phyloP scores from a whole-genome alignment of 2,329 filamentous ascomycete genomes.

The Fusarium duplospermum region DNA sequence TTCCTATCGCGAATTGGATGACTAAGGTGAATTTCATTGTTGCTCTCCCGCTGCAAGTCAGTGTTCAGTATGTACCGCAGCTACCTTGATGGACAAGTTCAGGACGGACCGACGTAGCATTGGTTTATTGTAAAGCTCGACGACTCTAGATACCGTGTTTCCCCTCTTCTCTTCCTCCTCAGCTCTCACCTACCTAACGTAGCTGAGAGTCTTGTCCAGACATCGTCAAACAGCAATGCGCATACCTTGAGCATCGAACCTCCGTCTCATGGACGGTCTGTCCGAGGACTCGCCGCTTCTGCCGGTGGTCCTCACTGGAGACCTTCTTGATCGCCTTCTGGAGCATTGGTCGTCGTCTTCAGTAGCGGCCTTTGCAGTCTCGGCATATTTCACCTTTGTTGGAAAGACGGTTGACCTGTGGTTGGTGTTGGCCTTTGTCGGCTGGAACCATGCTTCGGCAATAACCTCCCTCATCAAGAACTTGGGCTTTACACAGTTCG shows the following conservation, averaged over 20 bases:
- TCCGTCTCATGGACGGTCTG: slow-evolving; percentile 43
- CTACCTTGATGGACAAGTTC: slow-evolving; percentile 48
- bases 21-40: slow-evolving; percentile 31
- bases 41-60: neutral
- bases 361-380: neutral
- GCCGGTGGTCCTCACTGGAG: slow-evolving; percentile 30
- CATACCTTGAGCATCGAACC: slow-evolving; percentile 6
- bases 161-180: slow-evolving; percentile 2
- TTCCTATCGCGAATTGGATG: slow-evolving; percentile 23
- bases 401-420: slow-evolving; percentile 41
- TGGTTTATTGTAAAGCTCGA: slow-evolving; percentile 8
- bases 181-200: neutral
- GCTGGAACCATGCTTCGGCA: slow-evolving; percentile 28
- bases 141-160: neutral
- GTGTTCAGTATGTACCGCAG: neutral
- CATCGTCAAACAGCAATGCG: slow-evolving; percentile 21
- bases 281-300: slow-evolving; percentile 41
- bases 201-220: slow-evolving; percentile 1
- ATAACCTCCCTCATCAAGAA: neutral
- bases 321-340: slow-evolving; percentile 30
- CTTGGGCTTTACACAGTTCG: slow-evolving; percentile 7
- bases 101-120: slow-evolving; percentile 5
- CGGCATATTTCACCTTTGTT: slow-evolving; percentile 32
- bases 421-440: slow-evolving; percentile 39
- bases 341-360: neutral